A percentile compares a stretch with the other conserved stretches of the same genome.
Evolutionary conservation across 2,329 filamentous ascomycete genomes (phyloP).

Genomic region (Sporothrix curviconia): DNA sequence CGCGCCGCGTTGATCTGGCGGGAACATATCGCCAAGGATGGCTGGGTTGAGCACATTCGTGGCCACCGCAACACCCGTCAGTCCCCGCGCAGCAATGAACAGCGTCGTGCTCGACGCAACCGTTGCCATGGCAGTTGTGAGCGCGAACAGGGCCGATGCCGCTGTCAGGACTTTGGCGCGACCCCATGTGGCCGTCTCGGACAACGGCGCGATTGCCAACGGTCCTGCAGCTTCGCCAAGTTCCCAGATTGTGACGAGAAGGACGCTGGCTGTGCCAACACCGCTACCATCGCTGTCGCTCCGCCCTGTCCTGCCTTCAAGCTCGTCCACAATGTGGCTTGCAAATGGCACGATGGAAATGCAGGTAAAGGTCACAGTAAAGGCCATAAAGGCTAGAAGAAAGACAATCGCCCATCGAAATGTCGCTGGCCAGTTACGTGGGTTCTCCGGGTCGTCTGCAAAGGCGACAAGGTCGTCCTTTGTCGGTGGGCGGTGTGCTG

Average conservation of each 20-base stretch:
- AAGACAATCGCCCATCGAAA: constrained; percentile 50
- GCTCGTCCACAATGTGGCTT: constrained; percentile 43
- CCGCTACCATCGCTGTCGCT: constrained; percentile 28
- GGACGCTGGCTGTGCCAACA: constrained; percentile 37
- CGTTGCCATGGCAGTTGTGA: constrained; percentile 37
- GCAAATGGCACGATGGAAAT: constrained; percentile 50
- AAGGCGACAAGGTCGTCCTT: constrained; percentile 25
- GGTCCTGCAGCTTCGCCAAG: constrained; percentile 59
- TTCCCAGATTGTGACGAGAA: constrained; percentile 55
- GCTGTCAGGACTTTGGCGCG: constrained; percentile 48
- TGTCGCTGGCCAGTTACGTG: constrained; percentile 43
- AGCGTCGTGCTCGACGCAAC: constrained; percentile 44
- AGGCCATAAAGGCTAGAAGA: constrained; percentile 47
- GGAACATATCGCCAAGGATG: constrained; percentile 59
- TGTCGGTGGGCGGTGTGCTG: constrained; percentile 28
- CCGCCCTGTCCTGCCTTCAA: constrained; percentile 31
- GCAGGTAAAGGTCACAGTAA: constrained; percentile 55
- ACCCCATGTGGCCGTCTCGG: constrained; percentile 48
- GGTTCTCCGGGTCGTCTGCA: constrained; percentile 41
- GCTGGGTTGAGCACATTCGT: constrained; percentile 58
- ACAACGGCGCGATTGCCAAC: constrained; percentile 55
- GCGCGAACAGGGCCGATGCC: constrained; percentile 46
- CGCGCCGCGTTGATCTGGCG: constrained; percentile 45
- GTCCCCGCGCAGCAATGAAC: constrained; percentile 59
- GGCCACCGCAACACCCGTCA: constrained; percentile 57